A percentile compares a stretch with the other conserved stretches of the same genome.
phyloP scores from a whole-genome alignment of 352 stramenopile genomes.

The Globisporangium lucens region DNA sequence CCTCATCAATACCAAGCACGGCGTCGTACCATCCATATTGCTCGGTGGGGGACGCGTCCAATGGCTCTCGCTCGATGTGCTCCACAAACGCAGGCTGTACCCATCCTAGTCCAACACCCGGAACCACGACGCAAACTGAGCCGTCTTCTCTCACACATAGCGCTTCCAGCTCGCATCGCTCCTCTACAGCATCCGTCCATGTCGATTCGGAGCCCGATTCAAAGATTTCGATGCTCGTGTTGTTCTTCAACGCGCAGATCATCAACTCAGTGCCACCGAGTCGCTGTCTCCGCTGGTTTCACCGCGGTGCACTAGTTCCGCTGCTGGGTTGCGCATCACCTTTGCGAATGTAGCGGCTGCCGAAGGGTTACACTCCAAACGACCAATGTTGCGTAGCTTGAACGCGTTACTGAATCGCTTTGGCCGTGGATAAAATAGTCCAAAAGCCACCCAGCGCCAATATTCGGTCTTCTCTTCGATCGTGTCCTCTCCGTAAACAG shows the following conservation, averaged over 20 bases:
- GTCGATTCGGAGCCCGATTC: neutral
- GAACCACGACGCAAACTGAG: neutral
- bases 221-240: neutral
- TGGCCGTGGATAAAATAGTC: conserved; percentile 21
- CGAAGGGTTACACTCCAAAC: neutral
- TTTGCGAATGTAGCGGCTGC: neutral
- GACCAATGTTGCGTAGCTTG: conserved; percentile 8
- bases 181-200: neutral
- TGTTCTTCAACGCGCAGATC: neutral
- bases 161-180: conserved; percentile 16
- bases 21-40: neutral
- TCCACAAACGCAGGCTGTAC: neutral
- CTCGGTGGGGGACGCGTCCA: neutral
- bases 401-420: conserved; percentile 9
- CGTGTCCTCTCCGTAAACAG: neutral
- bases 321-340: conserved; percentile 2
- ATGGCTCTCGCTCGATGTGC: neutral
- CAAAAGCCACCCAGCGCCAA: conserved; percentile 22
- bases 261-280: neutral
- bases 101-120: neutral
- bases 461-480: neutral
- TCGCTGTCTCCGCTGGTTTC: too few species aligned
- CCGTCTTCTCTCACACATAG: conserved; percentile 10
- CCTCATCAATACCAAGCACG: neutral
- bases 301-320: neutral